Conservation (phyloP, 768 basidiomycete species). For the Amanita muscaria region DNA sequence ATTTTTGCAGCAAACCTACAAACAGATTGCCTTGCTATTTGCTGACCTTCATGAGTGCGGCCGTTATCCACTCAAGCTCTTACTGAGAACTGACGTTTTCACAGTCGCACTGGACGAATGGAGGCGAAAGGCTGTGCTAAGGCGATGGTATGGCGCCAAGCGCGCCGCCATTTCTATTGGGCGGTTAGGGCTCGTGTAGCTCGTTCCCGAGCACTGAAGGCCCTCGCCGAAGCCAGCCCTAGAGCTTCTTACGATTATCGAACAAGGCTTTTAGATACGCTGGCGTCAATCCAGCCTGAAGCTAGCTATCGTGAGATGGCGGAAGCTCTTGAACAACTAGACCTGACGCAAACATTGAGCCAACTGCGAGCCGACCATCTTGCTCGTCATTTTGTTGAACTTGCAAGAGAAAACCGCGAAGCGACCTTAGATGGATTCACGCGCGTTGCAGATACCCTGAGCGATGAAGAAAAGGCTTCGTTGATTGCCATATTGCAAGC, state of each 20-base stretch:
- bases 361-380: slow-evolving; percentile 67
- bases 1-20: slow-evolving; percentile 80
- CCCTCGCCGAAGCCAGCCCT: slow-evolving; percentile 65
- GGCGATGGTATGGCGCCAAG: slow-evolving; percentile 78
- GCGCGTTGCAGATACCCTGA: slow-evolving; percentile 63
- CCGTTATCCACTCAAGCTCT: background rate
- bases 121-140: slow-evolving; percentile 95
- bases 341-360: slow-evolving; percentile 50
- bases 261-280: slow-evolving; percentile 48
- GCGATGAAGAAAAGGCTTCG: slow-evolving; percentile 60
- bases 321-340: slow-evolving; percentile 61
- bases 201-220: slow-evolving; percentile 51
- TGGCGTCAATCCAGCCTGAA: slow-evolving; percentile 45
- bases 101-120: slow-evolving; percentile 89
- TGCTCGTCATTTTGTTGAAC: slow-evolving; percentile 52
- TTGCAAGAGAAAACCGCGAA: slow-evolving; percentile 69
- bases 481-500: slow-evolving; percentile 55
- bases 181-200: slow-evolving; percentile 77
- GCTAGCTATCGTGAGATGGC: slow-evolving; percentile 51
- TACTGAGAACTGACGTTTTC: slow-evolving; percentile 8
- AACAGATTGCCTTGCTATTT: slow-evolving; percentile 87
- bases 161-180: slow-evolving; percentile 92
- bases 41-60: slow-evolving; percentile 95
- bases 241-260: slow-evolving; percentile 61
- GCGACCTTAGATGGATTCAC: slow-evolving; percentile 66